Base-by-base conservation (phyloP, 108 stramenopile genomes). In the Tribonema minus region DNA sequence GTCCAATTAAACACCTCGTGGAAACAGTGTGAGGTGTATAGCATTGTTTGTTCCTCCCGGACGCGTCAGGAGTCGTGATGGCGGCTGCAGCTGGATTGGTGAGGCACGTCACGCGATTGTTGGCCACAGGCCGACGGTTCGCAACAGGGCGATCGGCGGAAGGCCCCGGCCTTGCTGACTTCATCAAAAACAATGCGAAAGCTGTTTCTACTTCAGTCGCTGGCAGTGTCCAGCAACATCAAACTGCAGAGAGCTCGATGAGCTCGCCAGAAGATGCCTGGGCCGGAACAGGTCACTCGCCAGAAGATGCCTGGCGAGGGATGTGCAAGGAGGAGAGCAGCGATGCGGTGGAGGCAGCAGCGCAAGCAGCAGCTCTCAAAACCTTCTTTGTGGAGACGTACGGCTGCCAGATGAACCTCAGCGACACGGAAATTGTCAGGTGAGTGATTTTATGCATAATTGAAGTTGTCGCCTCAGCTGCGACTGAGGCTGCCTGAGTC, bases 331-430 rank as follows among this genome's bases (percentile, higher is more conserved):
- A n/a, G n/a, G n/a, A n/a, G n/a, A n/a, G n/a, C 46, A 54, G 46
- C 46, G 20, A 20, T 54, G 46, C 46, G 20, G 46, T 15, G 46
- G 20, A 20, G 20, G 46, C 9, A 15, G 46, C 46, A 54, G 15
- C 9, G 46, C 46, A 54, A n/a, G 46, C 46, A 54, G 46, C 46
- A 54, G 46, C 46, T 9, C 46, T n/a, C n/a, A n/a, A n/a, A n/a
- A 54, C 82, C 37, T 99, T 95, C 81, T 94, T 92, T 81, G 83
- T 99, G 37, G 92, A 96, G 87, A 99, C 96, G n/a, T 95, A 95
- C 81, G 98, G 98, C 0, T 99, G 98, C 87, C 95, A 97, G 82
- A 97, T 97, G 96, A 99, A 99, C 83, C 93, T 98, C 32, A 90
- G 89, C 76, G 98, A 99, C 73, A 87, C 90, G 25, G 96, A 97